Percentiles rank a stretch among this genome's conserved stretches.
These are phyloP conservation scores for Auriscalpium microsporum DNA, from an alignment of 768 basidiomycete genomes.

Conservation along the genomic window DNA sequence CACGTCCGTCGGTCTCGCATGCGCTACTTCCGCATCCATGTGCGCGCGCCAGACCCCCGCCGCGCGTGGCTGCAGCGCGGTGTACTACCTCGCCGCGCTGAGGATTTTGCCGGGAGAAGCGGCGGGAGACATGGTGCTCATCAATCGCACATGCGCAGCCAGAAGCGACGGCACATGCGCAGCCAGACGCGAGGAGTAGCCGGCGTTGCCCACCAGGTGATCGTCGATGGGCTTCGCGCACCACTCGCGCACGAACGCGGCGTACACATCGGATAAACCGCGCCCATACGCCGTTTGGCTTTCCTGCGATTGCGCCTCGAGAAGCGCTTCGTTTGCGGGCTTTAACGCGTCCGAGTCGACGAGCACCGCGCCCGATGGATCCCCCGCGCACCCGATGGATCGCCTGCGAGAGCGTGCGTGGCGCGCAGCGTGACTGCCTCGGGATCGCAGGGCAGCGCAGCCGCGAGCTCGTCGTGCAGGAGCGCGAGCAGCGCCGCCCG, in stretches of 20 bases:
- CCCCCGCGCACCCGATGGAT: no score
- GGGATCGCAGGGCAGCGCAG: no score
- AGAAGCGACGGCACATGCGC: no score
- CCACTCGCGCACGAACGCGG: slow-evolving; percentile 41
- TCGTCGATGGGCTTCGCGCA: slow-evolving; percentile 26
- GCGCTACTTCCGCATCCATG: slow-evolving; percentile 34
- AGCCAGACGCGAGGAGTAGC: slow-evolving; percentile 14
- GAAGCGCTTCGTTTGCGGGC: slow-evolving; percentile 40
- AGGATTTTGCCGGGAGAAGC: slow-evolving; percentile 25
- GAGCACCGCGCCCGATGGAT: no score
- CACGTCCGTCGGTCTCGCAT: slow-evolving; percentile 19
- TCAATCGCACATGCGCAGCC: slow-evolving; percentile 29
- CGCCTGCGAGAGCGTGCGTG: no score
- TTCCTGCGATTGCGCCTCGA: slow-evolving; percentile 38
- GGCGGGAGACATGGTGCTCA: slow-evolving; percentile 18
- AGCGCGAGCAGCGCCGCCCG: no score
- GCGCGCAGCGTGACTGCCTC: no score
- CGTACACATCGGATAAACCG: slow-evolving; percentile 30
- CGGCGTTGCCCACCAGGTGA: slow-evolving; percentile 19
- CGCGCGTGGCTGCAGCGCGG: slow-evolving; percentile 26
- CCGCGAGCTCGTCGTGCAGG: no score
- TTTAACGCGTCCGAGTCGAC: slow-evolving; percentile 53
- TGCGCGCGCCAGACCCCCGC: slow-evolving; percentile 46
- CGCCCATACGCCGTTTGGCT: slow-evolving; percentile 8
- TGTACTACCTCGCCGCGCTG: slow-evolving; percentile 39